These are phyloP conservation scores for Amanita pallidorosea DNA, from an alignment of 768 basidiomycete genomes.

Conservation along the genomic window DNA sequence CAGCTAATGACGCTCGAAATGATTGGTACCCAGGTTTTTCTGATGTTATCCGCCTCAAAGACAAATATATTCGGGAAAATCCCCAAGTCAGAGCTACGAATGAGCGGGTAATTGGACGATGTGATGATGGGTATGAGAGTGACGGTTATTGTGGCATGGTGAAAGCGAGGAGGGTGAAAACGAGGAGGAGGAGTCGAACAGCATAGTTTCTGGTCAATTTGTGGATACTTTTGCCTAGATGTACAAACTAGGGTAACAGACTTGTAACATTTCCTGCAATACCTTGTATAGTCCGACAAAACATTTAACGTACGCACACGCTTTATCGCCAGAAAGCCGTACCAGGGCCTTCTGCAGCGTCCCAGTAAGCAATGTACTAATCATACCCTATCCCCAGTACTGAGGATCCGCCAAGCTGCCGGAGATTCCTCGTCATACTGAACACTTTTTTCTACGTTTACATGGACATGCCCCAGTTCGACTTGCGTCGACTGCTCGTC, in stretches of 20 bases:
- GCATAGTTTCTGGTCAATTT: no score
- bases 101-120: no score
- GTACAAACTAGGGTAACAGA: neutral
- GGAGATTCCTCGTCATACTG: constrained; percentile 6
- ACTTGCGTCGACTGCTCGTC: neutral
- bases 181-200: no score
- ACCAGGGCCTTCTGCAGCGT: neutral
- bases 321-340: neutral
- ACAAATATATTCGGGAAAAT: no score
- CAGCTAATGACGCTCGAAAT: no score
- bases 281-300: neutral
- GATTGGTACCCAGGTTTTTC: no score
- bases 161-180: no score
- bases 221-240: no score
- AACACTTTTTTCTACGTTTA: constrained; percentile 14
- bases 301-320: neutral
- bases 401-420: neutral
- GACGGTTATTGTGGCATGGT: no score
- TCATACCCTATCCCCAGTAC: neutral
- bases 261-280: neutral
- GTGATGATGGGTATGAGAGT: no score
- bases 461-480: constrained; percentile 9
- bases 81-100: no score
- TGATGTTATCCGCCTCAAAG: no score
- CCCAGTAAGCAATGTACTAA: constrained; percentile 5